These are phyloP conservation scores for Rubus parviflorus DNA, from an alignment of 306 rosid species.

Conservation along the genomic window DNA sequence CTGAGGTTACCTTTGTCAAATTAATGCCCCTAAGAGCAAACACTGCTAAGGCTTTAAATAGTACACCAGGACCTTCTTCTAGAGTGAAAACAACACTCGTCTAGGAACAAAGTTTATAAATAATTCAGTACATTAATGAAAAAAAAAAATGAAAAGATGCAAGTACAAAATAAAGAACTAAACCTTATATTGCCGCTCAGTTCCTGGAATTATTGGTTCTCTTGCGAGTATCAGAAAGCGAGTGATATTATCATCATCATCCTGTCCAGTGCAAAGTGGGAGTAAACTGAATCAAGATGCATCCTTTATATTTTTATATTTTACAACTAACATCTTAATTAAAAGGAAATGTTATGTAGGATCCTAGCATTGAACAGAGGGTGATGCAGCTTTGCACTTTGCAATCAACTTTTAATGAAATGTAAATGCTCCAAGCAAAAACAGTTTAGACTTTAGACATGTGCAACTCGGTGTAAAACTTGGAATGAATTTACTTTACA, in stretches of 20 bases:
- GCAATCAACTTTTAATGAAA: background rate
- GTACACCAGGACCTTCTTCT: constrained; percentile 85
- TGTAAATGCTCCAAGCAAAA: background rate
- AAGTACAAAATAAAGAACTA: background rate
- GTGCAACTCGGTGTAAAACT: background rate
- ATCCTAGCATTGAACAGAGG: background rate
- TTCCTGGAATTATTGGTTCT: constrained; percentile 80
- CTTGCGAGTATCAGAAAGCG: constrained; percentile 85
- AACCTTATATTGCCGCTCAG: constrained; percentile 63
- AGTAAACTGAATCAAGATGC: constrained; percentile 31
- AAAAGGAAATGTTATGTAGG: constrained; percentile 13
- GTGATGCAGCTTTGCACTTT: background rate
- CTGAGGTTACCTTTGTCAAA: constrained; percentile 59
- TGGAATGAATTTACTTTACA: background rate
- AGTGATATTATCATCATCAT: constrained; percentile 63
- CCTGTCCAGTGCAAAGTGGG: constrained; percentile 46
- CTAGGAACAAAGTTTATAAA: constrained; percentile 40
- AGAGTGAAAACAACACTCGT: constrained; percentile 83
- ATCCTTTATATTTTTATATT: constrained; percentile 1
- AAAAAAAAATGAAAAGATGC: background rate
- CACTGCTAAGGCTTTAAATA: constrained; percentile 86
- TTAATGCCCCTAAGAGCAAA: constrained; percentile 74
- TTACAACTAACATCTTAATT: constrained; percentile 2
- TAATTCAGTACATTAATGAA: constrained; percentile 20
- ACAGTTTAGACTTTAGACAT: background rate